Evolutionary conservation across 805 yeast genomes (phyloP), one percentile per base, ranked within the genome.

Genomic region (Teunomyces kruisii): DNA sequence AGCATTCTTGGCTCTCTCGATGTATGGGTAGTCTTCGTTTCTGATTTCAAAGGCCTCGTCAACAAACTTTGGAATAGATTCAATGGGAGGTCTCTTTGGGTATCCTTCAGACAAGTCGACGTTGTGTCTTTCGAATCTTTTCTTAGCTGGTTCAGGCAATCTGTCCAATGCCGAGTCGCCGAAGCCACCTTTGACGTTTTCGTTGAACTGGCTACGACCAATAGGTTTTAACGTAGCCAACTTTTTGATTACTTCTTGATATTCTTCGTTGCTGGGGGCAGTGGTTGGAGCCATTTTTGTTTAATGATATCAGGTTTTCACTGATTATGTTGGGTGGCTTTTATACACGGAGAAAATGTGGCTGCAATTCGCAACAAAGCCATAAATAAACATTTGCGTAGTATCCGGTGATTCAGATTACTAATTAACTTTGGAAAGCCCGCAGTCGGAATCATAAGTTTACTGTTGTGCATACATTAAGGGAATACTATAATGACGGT

Each of bases 81-180:
- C 54, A 17, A 50, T 40, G 2, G 54, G 48, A 3, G 67, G 67
- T 10, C 52, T 46, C 40, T 46, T 53, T 19, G 67, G 67, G 50
- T 62, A 62, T 0, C 66, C 66, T 22, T 53, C 37, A 6, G 64
- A 56, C 45, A 60, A 50, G 44, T 61, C 63, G 19, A 62, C 52
- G 33, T 58, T 57, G 46, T 59, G 49, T 39, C 51, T 59, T 6
- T 56, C 60, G 42, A 47, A 56, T 31, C 67, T 49, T n/a, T 47
- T 49, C 40, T 53, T 54, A 32, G 67, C 53, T 2, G 61, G 40
- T 14, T 44, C 55, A 5, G 65, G 66, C 44, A 61, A 49, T 9
- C 32, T 16, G 19, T 45, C 48, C 9, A 38, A 8, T 2, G 26
- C 44, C 15, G 47, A 46, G 24, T 42, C 40, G 29, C 13, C n/a